These are phyloP conservation scores for Plasmodium billcollinsi DNA, from an alignment of 169 alveolate species.

Conservation along the genomic window DNA sequence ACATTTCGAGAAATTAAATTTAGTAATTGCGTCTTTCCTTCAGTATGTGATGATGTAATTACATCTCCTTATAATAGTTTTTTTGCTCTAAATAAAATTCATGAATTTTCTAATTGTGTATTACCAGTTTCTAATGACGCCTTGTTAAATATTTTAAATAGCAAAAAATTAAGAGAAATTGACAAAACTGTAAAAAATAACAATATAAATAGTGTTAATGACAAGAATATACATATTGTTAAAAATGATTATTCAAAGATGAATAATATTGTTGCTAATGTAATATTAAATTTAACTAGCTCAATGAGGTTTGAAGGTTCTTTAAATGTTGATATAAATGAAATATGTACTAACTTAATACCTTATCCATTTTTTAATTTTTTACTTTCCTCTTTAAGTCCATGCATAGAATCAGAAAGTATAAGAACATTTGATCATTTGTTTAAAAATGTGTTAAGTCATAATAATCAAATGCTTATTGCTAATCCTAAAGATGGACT, in stretches of 20 bases:
- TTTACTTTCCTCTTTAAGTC: conserved; percentile 91
- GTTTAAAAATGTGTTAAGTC: conserved; percentile 81
- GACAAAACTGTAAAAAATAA: conserved; percentile 10
- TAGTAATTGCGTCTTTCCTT: conserved; percentile 92
- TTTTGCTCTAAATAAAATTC: conserved; percentile 90
- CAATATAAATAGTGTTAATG: no score
- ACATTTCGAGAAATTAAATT: conserved; percentile 90
- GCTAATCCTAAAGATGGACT: conserved; percentile 89
- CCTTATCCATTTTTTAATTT: conserved; percentile 95
- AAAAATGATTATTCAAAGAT: conserved; percentile 75
- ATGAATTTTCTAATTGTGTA: conserved; percentile 93
- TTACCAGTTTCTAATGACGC: conserved; percentile 93
- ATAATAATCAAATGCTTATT: conserved; percentile 81
- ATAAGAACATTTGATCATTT: conserved; percentile 64
- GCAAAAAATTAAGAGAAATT: conserved; percentile 63
- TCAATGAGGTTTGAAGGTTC: conserved; percentile 97
- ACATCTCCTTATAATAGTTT: conserved; percentile 94
- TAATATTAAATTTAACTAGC: conserved; percentile 88
- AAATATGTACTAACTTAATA: conserved; percentile 95
- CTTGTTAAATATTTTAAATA: conserved; percentile 70
- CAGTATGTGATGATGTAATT: conserved; percentile 95
- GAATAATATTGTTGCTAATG: conserved; percentile 76
- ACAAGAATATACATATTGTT: no score
- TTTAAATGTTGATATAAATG: conserved; percentile 95
- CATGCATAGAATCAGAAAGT: conserved; percentile 79